Conservation (phyloP, 345 rosid species). For the Syzygium jambos region DNA sequence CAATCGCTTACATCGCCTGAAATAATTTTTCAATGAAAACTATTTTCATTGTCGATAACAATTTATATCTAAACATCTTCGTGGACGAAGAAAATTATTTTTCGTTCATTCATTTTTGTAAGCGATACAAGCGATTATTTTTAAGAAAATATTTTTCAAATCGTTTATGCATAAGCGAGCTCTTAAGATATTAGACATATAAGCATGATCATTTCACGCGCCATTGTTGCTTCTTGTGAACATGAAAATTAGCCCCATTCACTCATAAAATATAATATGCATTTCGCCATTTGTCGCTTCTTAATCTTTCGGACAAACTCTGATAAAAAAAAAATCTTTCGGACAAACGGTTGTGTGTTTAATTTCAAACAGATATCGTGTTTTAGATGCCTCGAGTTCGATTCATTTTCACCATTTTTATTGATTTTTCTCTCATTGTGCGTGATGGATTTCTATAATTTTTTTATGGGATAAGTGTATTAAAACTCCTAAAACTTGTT, state of each 20-base stretch:
- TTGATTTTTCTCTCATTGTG: not conserved
- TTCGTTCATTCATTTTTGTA: too few species aligned
- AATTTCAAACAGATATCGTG: not conserved
- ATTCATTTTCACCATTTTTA: not conserved
- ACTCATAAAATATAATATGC: not conserved
- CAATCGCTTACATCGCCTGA: too few species aligned
- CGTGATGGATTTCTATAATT: not conserved
- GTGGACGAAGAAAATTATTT: too few species aligned
- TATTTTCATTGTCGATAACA: too few species aligned
- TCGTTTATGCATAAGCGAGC: not conserved
- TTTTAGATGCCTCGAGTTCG: not conserved
- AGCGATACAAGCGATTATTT: too few species aligned
- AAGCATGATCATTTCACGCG: not conserved
- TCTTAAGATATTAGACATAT: not conserved
- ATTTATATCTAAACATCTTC: too few species aligned
- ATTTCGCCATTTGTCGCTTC: fast-evolving
- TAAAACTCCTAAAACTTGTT: too few species aligned
- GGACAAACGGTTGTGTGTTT: not conserved
- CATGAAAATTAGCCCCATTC: not conserved
- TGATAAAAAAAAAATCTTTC: too few species aligned
- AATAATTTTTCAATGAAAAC: too few species aligned
- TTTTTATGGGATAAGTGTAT: not conserved
- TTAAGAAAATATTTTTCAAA: too few species aligned
- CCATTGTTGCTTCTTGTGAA: too few species aligned
- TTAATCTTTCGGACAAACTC: not conserved